A percentile compares a stretch with the other conserved stretches of the same genome.
phyloP scores from a whole-genome alignment of 2,329 filamentous ascomycete species.

The Emericellopsis cladophorae region DNA sequence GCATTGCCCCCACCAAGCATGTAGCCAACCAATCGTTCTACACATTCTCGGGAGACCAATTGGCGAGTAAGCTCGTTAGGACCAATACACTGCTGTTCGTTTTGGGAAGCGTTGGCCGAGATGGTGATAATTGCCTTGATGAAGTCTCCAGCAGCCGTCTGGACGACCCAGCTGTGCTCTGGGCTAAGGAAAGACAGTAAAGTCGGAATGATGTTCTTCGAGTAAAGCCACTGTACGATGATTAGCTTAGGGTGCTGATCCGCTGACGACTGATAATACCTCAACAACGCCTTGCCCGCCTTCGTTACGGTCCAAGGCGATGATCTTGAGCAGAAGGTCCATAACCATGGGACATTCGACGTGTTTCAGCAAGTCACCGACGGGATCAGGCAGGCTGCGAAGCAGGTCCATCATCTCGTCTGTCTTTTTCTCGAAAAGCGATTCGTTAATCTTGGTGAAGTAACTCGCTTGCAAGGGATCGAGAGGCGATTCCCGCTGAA shows the following conservation, averaged over 20 bases:
- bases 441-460: slow-evolving; percentile 97
- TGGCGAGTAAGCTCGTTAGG: slow-evolving; percentile 94
- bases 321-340: slow-evolving; percentile 93
- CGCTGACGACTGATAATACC: slow-evolving; percentile 30
- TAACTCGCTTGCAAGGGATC: slow-evolving; percentile 93
- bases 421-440: slow-evolving; percentile 94
- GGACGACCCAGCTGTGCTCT: slow-evolving; percentile 76
- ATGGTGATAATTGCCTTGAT: slow-evolving; percentile 98
- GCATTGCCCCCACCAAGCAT: slow-evolving; percentile 94
- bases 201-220: slow-evolving; percentile 74
- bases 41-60: slow-evolving; percentile 75
- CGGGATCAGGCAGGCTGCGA: slow-evolving; percentile 68
- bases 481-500: slow-evolving; percentile 71
- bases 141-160: slow-evolving; percentile 94
- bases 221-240: slow-evolving; percentile 67
- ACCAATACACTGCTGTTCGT: slow-evolving; percentile 97
- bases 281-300: slow-evolving; percentile 88
- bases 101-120: slow-evolving; percentile 93
- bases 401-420: slow-evolving; percentile 91
- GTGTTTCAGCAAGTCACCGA: slow-evolving; percentile 78
- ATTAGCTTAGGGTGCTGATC: slow-evolving; percentile 7
- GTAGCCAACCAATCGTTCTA: slow-evolving; percentile 72
- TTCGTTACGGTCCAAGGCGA: slow-evolving; percentile 86
- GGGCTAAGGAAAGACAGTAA: slow-evolving; percentile 79
- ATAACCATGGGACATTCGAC: slow-evolving; percentile 98